These are phyloP conservation scores for Tolypocladium tundrense DNA, from an alignment of 2,329 filamentous ascomycete genomes.

Conservation along the genomic window DNA sequence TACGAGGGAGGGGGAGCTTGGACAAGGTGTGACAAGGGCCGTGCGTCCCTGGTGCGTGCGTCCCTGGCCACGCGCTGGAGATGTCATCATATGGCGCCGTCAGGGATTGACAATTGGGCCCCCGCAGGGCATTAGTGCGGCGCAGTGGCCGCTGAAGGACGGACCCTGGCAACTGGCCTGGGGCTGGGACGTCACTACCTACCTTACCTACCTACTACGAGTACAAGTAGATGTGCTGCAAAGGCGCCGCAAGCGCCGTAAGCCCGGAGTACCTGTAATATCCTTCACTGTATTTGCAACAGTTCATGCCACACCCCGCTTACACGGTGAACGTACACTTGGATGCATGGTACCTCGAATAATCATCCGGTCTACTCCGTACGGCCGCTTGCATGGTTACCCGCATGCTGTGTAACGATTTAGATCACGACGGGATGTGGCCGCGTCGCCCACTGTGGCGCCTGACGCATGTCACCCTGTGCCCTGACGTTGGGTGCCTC, in stretches of 20 bases:
- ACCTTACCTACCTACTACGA: too few species aligned
- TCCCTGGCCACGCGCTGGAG: too few species aligned
- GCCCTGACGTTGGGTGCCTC: not conserved
- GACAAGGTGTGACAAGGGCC: not conserved
- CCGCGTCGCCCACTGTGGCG: not conserved
- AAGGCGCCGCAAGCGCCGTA: not conserved
- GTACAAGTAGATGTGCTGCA: not conserved
- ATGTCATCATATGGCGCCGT: not conserved
- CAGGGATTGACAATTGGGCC: not conserved
- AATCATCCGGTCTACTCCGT: not conserved
- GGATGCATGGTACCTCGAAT: not conserved
- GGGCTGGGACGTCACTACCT: not conserved
- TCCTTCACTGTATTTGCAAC: not conserved
- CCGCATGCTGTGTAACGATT: not conserved
- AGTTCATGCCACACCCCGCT: not conserved
- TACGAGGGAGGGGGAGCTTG: not conserved
- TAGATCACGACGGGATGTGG: not conserved
- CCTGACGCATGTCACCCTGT: not conserved
- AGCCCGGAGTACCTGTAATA: not conserved
- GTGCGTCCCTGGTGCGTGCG: too few species aligned
- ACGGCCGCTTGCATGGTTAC: not conserved
- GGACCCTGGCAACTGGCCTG: not conserved
- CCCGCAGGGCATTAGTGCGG: too few species aligned
- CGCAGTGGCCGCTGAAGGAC: not conserved
- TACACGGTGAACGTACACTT: not conserved